Evolutionary conservation across 1,284 basidiomycete species (phyloP), one percentile per base, ranked within the genome.

Genomic region (Termitomyces sp.): DNA sequence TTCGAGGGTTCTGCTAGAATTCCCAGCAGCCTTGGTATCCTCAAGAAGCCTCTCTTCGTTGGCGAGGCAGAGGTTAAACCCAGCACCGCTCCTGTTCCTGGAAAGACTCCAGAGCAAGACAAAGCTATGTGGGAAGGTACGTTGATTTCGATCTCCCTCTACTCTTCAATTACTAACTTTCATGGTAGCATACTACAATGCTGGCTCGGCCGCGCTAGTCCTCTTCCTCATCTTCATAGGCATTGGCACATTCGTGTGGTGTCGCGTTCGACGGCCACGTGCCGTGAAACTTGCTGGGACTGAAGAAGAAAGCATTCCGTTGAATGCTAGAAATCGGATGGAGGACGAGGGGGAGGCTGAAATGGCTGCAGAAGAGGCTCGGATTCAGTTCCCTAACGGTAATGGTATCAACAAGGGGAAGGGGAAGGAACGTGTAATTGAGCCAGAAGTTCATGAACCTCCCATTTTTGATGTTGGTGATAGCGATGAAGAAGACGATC

Each of bases 61-160:
- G 75, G 78, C 21, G 71, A 73, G 41, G 70, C 67, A 26, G 71
- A 78, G 30, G 62, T 73, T 40, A 60, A 73, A 3, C 64, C 69
- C 5, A 63, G 69, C 1, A 48, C 69, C 3, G 64, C 70, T 1
- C 64, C 75, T 16, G 61, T 70, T 13, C 57, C 75, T 19, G 72
- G 71, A 18, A 81, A 84, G 68, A 81, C 83, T 4, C 78, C 85
- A 0, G 78, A 88, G 64, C 83, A 88, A 62, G 83, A 87, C 58
- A 86, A 86, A 62, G 83, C 88, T 11, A 87, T 86, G 77, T 92
- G 90, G 90, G 88, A 93, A 73, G 86, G 90, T 89, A 56, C 59
- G 77, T 63, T 16, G 10, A 39, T 14, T 49, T 30, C 46, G 49
- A 28, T 41, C 14, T 30, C 46, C 39, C 46, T 42, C 19, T 13